Evolutionary conservation across 306 rosid species (phyloP).

Genomic region (Pachyrhizus erosus): DNA sequence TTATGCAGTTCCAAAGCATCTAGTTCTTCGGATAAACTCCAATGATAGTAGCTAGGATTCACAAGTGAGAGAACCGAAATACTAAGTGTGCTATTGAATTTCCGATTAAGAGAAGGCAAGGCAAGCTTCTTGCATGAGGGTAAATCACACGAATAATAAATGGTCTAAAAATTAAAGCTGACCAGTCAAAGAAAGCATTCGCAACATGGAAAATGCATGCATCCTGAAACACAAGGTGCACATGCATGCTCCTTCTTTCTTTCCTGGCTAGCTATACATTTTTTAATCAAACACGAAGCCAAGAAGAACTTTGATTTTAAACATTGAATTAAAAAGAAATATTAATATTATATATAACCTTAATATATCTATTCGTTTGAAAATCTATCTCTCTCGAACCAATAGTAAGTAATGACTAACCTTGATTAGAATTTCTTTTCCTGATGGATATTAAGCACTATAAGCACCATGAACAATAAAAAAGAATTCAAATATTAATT

Average conservation of each 20-base stretch:
- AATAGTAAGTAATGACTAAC: background rate
- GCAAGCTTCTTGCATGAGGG: background rate
- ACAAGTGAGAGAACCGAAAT: background rate
- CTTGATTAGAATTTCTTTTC: background rate
- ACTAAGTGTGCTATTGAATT: background rate
- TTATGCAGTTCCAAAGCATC: background rate
- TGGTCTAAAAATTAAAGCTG: conserved; percentile 36
- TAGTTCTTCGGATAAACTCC: background rate
- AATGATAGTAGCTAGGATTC: background rate
- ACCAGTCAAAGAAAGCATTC: conserved; percentile 56
- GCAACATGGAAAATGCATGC: conserved; percentile 46
- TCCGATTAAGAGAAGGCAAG: background rate
- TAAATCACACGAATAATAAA: background rate
- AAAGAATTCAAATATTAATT: background rate
- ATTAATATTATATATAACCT: background rate
- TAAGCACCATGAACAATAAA: background rate
- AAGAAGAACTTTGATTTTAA: background rate
- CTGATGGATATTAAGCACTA: background rate
- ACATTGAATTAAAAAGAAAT: background rate
- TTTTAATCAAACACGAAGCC: background rate
- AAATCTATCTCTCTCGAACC: background rate
- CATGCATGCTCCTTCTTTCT: background rate
- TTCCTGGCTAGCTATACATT: background rate
- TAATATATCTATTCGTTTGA: background rate
- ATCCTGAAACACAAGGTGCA: background rate